Evolutionary conservation across 73 alveolate genomes (phyloP).

Genomic region (Blepharisma japonicum): DNA sequence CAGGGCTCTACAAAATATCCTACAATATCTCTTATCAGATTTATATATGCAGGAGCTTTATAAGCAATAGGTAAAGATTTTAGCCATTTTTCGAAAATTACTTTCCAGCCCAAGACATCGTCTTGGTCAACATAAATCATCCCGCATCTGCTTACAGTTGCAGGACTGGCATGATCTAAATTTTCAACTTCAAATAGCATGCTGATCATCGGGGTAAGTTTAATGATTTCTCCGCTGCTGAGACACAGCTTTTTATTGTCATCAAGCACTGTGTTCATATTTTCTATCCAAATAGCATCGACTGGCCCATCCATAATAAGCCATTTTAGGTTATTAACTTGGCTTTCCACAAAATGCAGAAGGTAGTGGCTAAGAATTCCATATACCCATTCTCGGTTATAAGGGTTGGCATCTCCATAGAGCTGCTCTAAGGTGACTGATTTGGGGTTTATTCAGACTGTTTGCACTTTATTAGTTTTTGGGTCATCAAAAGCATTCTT

Average conservation of each 20-base stretch:
- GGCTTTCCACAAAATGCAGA: conserved; percentile 82
- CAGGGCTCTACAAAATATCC: conserved; percentile 19
- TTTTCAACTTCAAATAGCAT: conserved; percentile 93
- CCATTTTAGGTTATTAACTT: conserved; percentile 89
- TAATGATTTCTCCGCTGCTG: conserved; percentile 62
- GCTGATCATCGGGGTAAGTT: conserved; percentile 85
- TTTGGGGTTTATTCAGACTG: conserved; percentile 84
- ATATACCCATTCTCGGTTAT: conserved; percentile 91
- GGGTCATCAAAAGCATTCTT: conserved; percentile 17
- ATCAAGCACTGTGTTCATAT: conserved; percentile 96
- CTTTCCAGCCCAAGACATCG: conserved; percentile 60
- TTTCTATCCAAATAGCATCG: conserved; percentile 98
- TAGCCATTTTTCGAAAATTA: conserved; percentile 70
- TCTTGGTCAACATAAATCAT: conserved; percentile 80
- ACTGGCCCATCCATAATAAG: conserved; percentile 96
- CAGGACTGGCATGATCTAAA: conserved; percentile 90
- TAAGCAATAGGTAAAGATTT: conserved; percentile 51
- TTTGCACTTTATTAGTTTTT: conserved; percentile 48
- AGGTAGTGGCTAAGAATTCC: conserved; percentile 88
- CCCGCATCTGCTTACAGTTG: conserved; percentile 85
- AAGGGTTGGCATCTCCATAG: conserved; percentile 80
- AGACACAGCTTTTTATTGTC: conserved; percentile 93
- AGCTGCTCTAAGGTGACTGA: conserved; percentile 84
- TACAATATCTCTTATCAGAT: background rate
- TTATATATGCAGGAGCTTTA: background rate